Conservation (phyloP, 208 protist genomes). For the Trichomonas tenax region DNA sequence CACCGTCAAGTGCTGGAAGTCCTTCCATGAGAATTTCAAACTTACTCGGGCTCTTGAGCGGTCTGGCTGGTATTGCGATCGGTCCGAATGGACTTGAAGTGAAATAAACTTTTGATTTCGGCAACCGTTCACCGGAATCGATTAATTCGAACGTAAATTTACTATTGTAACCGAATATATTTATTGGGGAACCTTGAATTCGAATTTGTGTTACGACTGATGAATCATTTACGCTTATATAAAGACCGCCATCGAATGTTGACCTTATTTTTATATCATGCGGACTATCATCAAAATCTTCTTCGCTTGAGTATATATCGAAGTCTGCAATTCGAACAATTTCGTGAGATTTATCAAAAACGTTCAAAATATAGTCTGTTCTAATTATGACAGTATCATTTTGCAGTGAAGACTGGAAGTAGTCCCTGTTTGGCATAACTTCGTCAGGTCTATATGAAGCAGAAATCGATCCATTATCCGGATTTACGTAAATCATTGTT, state of each 20-base stretch:
- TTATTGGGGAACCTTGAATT: background rate
- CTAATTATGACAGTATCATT: background rate
- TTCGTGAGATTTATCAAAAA: background rate
- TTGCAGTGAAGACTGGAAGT: background rate
- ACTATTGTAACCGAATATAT: background rate
- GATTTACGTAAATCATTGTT: background rate
- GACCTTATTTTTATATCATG: background rate
- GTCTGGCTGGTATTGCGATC: background rate
- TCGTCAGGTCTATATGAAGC: background rate
- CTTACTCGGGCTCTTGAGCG: background rate
- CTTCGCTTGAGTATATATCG: background rate
- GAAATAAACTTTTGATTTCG: background rate
- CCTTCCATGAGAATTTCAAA: background rate
- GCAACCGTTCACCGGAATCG: background rate
- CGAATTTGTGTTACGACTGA: background rate
- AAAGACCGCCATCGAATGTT: background rate
- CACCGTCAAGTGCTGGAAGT: background rate
- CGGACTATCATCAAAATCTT: background rate
- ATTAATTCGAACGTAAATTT: background rate
- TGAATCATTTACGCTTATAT: background rate
- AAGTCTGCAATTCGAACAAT: background rate
- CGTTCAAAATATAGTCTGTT: background rate
- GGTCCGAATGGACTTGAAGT: background rate
- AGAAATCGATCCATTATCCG: background rate
- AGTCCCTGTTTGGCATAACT: background rate